Evolutionary conservation across 1,284 basidiomycete genomes (phyloP).

Genomic region (Puccinia polysora): DNA sequence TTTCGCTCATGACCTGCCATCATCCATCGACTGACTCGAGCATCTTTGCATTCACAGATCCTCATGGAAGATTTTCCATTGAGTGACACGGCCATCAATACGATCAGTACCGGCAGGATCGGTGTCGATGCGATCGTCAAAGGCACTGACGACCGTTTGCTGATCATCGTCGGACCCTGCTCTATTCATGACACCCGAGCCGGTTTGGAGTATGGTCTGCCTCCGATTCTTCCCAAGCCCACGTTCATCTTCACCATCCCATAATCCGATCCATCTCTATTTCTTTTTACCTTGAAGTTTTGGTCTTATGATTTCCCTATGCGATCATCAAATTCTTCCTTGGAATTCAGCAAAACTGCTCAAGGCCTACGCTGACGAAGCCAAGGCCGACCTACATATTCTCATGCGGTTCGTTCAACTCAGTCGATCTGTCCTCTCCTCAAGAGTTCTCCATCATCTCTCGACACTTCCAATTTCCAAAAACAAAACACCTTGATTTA

Average conservation of each 20-base stretch:
- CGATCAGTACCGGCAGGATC: conserved; percentile 38
- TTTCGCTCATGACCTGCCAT: background rate
- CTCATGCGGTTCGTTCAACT: conserved; percentile 62
- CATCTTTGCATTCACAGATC: background rate
- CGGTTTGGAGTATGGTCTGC: conserved; percentile 21
- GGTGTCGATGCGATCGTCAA: conserved; percentile 65
- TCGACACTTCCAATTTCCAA: conserved; percentile 3
- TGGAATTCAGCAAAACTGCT: conserved; percentile 60
- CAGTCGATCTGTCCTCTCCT: background rate
- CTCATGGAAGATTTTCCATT: conserved; percentile 13
- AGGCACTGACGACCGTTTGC: conserved; percentile 78
- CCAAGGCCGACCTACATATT: conserved; percentile 82
- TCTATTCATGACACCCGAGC: conserved; percentile 52
- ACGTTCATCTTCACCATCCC: background rate
- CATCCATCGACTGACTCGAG: too few species aligned
- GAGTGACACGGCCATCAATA: conserved; percentile 51
- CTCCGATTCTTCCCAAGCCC: background rate
- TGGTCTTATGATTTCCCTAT: too few species aligned
- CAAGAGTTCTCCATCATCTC: background rate
- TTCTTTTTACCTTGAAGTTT: background rate
- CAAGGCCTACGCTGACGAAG: conserved; percentile 70
- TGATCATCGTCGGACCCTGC: conserved; percentile 81
- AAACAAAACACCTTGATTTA: background rate
- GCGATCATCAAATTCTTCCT: background rate
- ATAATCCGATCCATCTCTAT: too few species aligned